A percentile compares a stretch with the other conserved stretches of the same genome.
Conservation (phyloP, 2,329 filamentous ascomycete species). For the Didymella pomorum region DNA sequence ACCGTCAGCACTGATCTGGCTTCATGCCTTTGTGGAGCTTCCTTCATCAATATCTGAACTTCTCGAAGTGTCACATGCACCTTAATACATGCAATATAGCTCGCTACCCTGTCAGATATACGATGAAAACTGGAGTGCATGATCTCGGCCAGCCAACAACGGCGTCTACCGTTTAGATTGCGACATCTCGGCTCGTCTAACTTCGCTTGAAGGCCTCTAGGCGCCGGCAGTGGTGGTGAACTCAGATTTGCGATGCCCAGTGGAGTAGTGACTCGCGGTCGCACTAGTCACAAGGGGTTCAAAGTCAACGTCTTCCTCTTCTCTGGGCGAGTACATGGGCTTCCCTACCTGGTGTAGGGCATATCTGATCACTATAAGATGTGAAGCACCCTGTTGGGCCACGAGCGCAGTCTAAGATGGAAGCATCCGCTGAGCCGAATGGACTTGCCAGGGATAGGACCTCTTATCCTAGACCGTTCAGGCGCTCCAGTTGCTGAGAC, state of each 20-base stretch:
- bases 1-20: slow-evolving; percentile 8
- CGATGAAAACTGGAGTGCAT: slow-evolving; percentile 27
- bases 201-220: slow-evolving; percentile 13
- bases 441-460: neutral
- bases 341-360: slow-evolving; percentile 3
- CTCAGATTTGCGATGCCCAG: neutral
- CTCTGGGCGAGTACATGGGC: slow-evolving; percentile 8
- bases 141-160: slow-evolving; percentile 26
- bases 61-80: slow-evolving; percentile 10
- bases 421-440: slow-evolving; percentile 15
- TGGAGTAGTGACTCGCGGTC: neutral
- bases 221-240: slow-evolving; percentile 24
- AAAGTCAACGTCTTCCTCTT: neutral
- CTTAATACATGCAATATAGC: slow-evolving; percentile 15
- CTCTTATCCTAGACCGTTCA: neutral
- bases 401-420: slow-evolving; percentile 10
- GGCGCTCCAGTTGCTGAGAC: neutral
- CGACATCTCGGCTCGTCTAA: slow-evolving; percentile 19
- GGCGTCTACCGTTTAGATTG: slow-evolving; percentile 21
- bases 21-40: slow-evolving; percentile 1
- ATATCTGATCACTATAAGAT: neutral
- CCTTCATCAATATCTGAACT: slow-evolving; percentile 8
- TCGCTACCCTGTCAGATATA: slow-evolving; percentile 20
- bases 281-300: neutral
- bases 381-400: slow-evolving; percentile 1